Evolutionary conservation across 805 yeast species (phyloP), one percentile per base, ranked within the genome.

Genomic region (Suhomyces sp.): DNA sequence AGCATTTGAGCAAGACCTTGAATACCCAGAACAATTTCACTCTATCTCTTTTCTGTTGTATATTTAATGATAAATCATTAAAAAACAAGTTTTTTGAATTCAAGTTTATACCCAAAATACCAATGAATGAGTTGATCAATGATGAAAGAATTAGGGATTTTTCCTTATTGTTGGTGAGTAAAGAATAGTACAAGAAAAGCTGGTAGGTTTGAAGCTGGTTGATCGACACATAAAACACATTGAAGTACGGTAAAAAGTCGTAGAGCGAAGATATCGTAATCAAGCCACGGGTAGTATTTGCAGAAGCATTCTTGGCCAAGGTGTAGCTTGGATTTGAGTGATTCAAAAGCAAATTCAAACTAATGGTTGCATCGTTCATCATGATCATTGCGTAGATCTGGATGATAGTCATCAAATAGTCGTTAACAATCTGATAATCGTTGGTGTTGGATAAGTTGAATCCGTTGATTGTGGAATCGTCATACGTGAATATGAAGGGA

Each of bases 371-470:
- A 66, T 81, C 73, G 58, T 79, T 81, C 66, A 82, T 73, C 69
- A 78, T 75, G 24, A 82, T 63, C 67, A 82, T 79, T 33, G 83
- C 76, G 60, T 81, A 81, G 13, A 81, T 71, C 54, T 81, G 76
- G n/a, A 67, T 76, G 58, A 61, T 75, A 40, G 67, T 73, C 79
- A 61, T 79, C 65, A 71, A 70, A 64, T 69, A 73, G 46, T 72
- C 71, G 52, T 68, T 80, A 59, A 63, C 78, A 27, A 71, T 74
- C 60, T 66, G 69, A 54, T 74, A 74, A 56, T 74, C 78, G 50
- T 73, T 71, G 24, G 59, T 71, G 60, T 75, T 72, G 26, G 62
- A 60, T 46, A 82, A 71, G 47, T 79, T 80, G 58, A 81, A 75
- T 33, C 80, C 79, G 57, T 76, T 76, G 36, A 75, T 73, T 15